phyloP scores from a whole-genome alignment of 148 eudicot genomes.

The Euryodendron excelsum region DNA sequence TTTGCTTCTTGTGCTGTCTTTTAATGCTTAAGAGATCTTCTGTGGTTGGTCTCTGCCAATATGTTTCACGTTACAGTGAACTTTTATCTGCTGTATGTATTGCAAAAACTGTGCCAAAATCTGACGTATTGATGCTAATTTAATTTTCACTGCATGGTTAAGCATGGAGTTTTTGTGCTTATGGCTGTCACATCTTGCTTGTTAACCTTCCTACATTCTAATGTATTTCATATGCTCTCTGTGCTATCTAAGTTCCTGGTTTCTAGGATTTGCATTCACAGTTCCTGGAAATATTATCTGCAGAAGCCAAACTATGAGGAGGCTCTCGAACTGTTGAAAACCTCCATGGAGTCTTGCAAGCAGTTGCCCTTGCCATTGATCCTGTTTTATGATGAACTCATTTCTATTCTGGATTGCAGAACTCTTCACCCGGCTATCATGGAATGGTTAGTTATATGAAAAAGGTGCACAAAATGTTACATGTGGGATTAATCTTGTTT shows the following conservation, averaged over 20 bases:
- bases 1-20: too few species aligned
- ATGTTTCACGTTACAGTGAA: too few species aligned
- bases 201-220: too few species aligned
- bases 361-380: slow-evolving; percentile 46
- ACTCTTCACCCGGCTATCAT: slow-evolving; percentile 46
- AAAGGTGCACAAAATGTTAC: not conserved
- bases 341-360: slow-evolving; percentile 54
- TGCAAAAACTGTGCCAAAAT: too few species aligned
- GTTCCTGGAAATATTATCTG: slow-evolving; percentile 14
- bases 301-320: slow-evolving; percentile 52
- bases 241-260: not conserved
- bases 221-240: too few species aligned
- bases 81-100: too few species aligned
- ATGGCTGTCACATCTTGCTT: too few species aligned
- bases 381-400: slow-evolving; percentile 57
- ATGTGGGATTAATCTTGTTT: slow-evolving; percentile 11
- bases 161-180: too few species aligned
- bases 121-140: too few species aligned
- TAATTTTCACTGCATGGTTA: too few species aligned
- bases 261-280: slow-evolving; percentile 11
- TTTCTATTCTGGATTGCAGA: slow-evolving; percentile 29
- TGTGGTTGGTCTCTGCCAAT: too few species aligned
- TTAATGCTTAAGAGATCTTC: too few species aligned
- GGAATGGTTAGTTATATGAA: slow-evolving; percentile 47
- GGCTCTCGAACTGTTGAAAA: slow-evolving; percentile 52